Evolutionary conservation across 805 yeast species (phyloP).

Genomic region (Sugiyamaella lignohabitans): DNA sequence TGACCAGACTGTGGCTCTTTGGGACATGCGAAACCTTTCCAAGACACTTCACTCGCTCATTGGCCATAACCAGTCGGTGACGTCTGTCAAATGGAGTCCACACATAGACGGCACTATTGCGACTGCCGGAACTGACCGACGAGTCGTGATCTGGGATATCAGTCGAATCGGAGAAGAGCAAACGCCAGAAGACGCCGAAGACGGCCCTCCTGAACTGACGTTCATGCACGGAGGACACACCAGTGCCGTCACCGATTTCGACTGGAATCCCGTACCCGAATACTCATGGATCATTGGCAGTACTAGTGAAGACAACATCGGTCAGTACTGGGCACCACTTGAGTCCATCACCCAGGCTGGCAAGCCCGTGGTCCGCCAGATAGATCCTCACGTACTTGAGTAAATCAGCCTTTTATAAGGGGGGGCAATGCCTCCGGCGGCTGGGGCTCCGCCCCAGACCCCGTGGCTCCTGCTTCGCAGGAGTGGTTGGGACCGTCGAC

Average conservation of each 20-base stretch:
- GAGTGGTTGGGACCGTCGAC: no score
- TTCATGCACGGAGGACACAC: conserved; percentile 89
- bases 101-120: conserved; percentile 47
- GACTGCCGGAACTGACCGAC: conserved; percentile 58
- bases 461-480: no score
- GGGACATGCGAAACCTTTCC: conserved; percentile 63
- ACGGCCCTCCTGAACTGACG: conserved; percentile 67
- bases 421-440: no score
- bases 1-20: conserved; percentile 64
- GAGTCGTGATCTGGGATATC: conserved; percentile 73
- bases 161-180: conserved; percentile 47
- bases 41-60: conserved; percentile 56
- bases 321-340: conserved; percentile 73
- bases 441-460: no score
- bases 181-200: conserved; percentile 48
- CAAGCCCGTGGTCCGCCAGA: neutral
- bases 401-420: no score
- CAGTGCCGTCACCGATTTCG: conserved; percentile 56
- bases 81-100: conserved; percentile 50
- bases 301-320: conserved; percentile 67
- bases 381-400: no score
- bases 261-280: conserved; percentile 55
- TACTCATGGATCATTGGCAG: conserved; percentile 48
- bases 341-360: conserved; percentile 31
- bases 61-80: conserved; percentile 57